Evolutionary conservation across 345 rosid species (phyloP).

Genomic region (Citrus maxima): DNA sequence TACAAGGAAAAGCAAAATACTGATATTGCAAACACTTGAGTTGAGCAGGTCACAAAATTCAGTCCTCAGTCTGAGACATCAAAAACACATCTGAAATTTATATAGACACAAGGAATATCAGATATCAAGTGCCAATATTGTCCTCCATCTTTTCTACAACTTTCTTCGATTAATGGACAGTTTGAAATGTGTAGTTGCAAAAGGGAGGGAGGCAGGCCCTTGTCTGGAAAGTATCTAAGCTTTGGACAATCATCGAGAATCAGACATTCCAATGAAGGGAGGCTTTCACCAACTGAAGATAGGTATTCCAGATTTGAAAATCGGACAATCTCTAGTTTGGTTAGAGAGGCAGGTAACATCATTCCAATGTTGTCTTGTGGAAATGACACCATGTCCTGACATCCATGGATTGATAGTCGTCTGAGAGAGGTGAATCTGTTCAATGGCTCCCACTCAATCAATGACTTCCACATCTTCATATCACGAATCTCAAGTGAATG

Average conservation of each 20-base stretch:
- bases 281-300: conserved; percentile 7
- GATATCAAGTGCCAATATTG: conserved; percentile 15
- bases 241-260: conserved; percentile 5
- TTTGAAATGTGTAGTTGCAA: conserved; percentile 2
- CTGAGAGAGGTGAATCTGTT: conserved; percentile 15
- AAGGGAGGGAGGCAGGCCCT: conserved; percentile 13
- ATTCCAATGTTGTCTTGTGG: conserved; percentile 19
- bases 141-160: conserved; percentile 7
- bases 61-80: not conserved
- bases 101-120: conserved; percentile 10
- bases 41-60: not conserved
- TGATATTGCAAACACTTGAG: not conserved
- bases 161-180: conserved; percentile 14
- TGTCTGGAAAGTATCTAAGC: conserved; percentile 16
- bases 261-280: conserved; percentile 13
- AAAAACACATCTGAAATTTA: not conserved
- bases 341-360: conserved; percentile 16
- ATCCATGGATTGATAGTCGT: conserved; percentile 2
- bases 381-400: conserved; percentile 10
- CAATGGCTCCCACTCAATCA: conserved; percentile 26
- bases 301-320: conserved; percentile 17
- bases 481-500: conserved; percentile 1
- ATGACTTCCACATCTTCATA: not conserved
- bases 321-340: not conserved
- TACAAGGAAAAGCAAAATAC: not conserved